These are phyloP conservation scores for Gymnopus androsaceus DNA, from an alignment of 1,284 basidiomycete genomes.

Conservation along the genomic window DNA sequence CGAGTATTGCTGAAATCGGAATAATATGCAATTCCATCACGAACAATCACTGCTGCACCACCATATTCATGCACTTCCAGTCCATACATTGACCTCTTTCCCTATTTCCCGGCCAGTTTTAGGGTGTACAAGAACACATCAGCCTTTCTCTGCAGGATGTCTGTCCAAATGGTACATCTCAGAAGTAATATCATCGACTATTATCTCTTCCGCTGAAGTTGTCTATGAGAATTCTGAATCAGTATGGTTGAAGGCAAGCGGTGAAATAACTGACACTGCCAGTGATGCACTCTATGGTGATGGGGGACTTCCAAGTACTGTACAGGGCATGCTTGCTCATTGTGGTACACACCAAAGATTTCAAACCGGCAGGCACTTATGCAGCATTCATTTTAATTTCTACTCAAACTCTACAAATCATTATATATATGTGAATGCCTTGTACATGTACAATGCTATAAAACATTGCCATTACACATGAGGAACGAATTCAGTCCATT, in stretches of 20 bases:
- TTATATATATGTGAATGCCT: no score
- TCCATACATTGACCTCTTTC: slow-evolving; percentile 46
- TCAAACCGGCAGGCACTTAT: no score
- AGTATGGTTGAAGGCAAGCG: neutral
- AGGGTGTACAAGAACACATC: slow-evolving; percentile 58
- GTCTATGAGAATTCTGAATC: slow-evolving; percentile 14
- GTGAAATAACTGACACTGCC: slow-evolving; percentile 45
- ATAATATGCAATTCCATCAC: slow-evolving; percentile 54
- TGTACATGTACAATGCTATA: no score
- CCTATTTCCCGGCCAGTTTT: slow-evolving; percentile 46
- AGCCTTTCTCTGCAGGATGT: slow-evolving; percentile 61
- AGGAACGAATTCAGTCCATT: no score
- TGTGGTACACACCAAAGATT: no score
- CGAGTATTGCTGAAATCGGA: slow-evolving; percentile 53
- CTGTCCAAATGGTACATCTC: slow-evolving; percentile 63
- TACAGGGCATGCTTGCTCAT: slow-evolving; percentile 42
- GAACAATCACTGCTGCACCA: slow-evolving; percentile 53
- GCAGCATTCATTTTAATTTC: no score
- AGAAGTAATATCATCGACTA: slow-evolving; percentile 55
- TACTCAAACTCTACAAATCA: no score
- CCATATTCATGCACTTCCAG: slow-evolving; percentile 63
- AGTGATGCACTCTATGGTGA: slow-evolving; percentile 54
- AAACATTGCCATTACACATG: no score
- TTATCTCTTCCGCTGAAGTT: slow-evolving; percentile 37
- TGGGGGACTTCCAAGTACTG: slow-evolving; percentile 63